Conservation (phyloP, 2,329 filamentous ascomycete species). For the Hymenotorrendiella dingleyae region DNA sequence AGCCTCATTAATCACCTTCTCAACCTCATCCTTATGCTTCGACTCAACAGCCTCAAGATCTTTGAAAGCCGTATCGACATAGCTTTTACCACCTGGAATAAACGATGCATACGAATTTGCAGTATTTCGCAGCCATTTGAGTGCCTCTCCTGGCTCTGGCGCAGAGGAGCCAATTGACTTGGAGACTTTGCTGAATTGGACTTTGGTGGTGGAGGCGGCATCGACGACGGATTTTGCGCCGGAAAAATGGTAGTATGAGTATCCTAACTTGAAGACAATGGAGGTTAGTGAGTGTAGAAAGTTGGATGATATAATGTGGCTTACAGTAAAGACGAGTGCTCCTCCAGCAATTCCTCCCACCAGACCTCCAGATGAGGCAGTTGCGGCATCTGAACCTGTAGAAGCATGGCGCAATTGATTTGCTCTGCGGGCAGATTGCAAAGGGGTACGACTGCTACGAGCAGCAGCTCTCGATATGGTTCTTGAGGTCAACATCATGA, state of each 20-base stretch:
- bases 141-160: constrained; percentile 60
- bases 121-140: constrained; percentile 59
- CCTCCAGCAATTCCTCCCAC: constrained; percentile 46
- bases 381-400: constrained; percentile 19
- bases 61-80: constrained; percentile 64
- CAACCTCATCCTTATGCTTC: constrained; percentile 65
- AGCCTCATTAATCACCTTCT: constrained; percentile 59
- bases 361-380: constrained; percentile 34
- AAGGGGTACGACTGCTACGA: constrained; percentile 20
- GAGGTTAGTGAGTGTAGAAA: too few species aligned
- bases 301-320: too few species aligned
- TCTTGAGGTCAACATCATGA: constrained; percentile 26
- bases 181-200: constrained; percentile 50
- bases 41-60: constrained; percentile 63
- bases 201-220: constrained; percentile 49
- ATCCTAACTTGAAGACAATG: constrained; percentile 39
- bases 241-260: constrained; percentile 48
- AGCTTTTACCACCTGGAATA: constrained; percentile 63
- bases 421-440: constrained; percentile 21
- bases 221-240: constrained; percentile 38
- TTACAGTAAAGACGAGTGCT: constrained; percentile 36
- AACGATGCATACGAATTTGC: constrained; percentile 64
- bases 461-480: constrained; percentile 20
- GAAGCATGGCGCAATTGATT: constrained; percentile 24
- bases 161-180: constrained; percentile 33